Evolutionary conservation across 208 protist species (phyloP).

Genomic region (Trichomonas gallinae): DNA sequence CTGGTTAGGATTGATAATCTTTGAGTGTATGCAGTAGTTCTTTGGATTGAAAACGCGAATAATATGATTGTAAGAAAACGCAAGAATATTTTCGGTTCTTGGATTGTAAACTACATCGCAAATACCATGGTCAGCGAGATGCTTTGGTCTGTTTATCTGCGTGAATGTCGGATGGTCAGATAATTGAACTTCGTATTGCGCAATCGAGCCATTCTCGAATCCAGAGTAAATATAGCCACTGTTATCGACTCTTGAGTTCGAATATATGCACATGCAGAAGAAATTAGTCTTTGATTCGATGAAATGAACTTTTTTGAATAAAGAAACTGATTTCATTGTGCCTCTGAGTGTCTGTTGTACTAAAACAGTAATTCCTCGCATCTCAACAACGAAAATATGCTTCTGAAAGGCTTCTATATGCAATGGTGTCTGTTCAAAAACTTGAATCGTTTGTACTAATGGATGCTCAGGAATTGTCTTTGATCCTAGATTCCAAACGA

Average conservation of each 20-base stretch:
- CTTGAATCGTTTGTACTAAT: neutral
- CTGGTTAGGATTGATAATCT: neutral
- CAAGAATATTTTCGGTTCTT: neutral
- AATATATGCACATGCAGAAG: neutral
- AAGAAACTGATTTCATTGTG: neutral
- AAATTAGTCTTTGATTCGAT: neutral
- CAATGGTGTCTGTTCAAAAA: neutral
- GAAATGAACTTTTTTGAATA: neutral
- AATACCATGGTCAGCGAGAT: neutral
- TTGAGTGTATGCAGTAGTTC: neutral
- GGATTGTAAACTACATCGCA: neutral
- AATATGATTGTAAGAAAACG: neutral
- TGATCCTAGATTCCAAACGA: neutral
- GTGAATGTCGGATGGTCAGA: neutral
- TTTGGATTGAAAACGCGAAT: neutral
- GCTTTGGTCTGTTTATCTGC: neutral
- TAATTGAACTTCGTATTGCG: neutral
- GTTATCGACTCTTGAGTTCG: slow-evolving; percentile 7
- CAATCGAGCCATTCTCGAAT: neutral
- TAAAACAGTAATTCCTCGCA: neutral
- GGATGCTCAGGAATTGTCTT: neutral
- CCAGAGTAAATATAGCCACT: neutral
- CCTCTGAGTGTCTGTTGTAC: neutral
- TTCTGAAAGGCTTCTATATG: neutral
- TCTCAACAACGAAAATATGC: neutral